Evolutionary conservation across 306 rosid species (phyloP).

Genomic region (Argentina anserina): DNA sequence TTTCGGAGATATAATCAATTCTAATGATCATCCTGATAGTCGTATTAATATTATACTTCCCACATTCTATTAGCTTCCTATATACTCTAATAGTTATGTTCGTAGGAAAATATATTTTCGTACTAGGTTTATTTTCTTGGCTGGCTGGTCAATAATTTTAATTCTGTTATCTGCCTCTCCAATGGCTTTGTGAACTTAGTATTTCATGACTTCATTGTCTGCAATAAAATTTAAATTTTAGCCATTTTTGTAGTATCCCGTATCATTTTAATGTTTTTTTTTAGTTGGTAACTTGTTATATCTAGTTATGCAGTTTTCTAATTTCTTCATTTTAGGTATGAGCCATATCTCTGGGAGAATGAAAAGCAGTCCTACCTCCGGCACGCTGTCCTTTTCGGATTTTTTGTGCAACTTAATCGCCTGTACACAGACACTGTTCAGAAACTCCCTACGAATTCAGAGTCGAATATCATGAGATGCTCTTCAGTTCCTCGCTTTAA

Average conservation of each 20-base stretch:
- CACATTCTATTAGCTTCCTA: not conserved
- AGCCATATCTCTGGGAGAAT: slow-evolving; percentile 98
- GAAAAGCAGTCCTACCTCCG: slow-evolving; percentile 88
- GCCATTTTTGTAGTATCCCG: not conserved
- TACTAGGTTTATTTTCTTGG: not conserved
- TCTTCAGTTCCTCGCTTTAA: slow-evolving; percentile 94
- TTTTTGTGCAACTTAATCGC: slow-evolving; percentile 94
- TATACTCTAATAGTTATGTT: not conserved
- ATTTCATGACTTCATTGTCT: too few species aligned
- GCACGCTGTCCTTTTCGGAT: slow-evolving; percentile 96
- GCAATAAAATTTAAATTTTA: too few species aligned
- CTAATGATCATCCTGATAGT: not conserved
- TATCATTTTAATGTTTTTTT: not conserved
- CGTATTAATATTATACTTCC: not conserved
- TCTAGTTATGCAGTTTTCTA: slow-evolving; percentile 9
- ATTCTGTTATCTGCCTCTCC: not conserved
- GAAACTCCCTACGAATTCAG: slow-evolving; percentile 91
- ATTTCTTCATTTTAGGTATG: slow-evolving; percentile 53
- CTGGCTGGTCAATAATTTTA: not conserved
- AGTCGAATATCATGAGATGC: slow-evolving; percentile 95
- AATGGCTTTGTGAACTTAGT: too few species aligned
- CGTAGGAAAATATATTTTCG: not conserved
- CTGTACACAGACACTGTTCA: slow-evolving; percentile 86
- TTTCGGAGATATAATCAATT: too few species aligned
- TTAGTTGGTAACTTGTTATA: not conserved